phyloP scores from a whole-genome alignment of 2,329 filamentous ascomycete genomes.

The Cytospora piceae region DNA sequence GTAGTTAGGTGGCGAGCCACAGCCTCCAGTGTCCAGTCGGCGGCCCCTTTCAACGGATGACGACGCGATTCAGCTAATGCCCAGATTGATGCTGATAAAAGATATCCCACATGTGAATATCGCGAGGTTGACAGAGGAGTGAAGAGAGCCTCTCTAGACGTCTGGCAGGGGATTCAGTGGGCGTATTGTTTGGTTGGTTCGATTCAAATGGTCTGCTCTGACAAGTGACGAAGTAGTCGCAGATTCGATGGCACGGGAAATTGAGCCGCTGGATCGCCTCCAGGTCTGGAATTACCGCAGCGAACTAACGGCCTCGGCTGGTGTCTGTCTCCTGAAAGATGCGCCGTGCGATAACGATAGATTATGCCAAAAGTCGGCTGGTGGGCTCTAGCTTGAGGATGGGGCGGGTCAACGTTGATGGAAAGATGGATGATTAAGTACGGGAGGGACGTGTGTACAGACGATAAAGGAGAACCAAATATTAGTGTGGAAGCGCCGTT shows the following conservation, averaged over 20 bases:
- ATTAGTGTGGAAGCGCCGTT: neutral
- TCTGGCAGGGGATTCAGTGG: slow-evolving; percentile 15
- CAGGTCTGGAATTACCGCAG: slow-evolving; percentile 31
- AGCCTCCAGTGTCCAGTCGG: slow-evolving; percentile 5
- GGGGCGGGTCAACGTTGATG: neutral
- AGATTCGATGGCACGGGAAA: slow-evolving; percentile 26
- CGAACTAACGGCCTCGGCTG: slow-evolving; percentile 21
- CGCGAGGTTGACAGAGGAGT: slow-evolving; percentile 7
- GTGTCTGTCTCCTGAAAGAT: slow-evolving; percentile 18
- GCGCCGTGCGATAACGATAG: slow-evolving; percentile 12
- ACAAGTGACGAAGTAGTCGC: slow-evolving; percentile 18
- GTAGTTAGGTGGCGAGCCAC: slow-evolving; percentile 19
- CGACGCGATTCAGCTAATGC: slow-evolving; percentile 4
- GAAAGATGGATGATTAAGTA: neutral
- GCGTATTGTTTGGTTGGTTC: slow-evolving; percentile 15
- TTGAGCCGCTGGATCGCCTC: slow-evolving; percentile 28
- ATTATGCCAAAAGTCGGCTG: slow-evolving; percentile 5
- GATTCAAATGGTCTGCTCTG: slow-evolving; percentile 10
- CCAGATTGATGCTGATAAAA: slow-evolving; percentile 5
- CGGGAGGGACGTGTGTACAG: neutral
- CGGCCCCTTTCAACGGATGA: slow-evolving; percentile 11
- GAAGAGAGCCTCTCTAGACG: slow-evolving; percentile 15
- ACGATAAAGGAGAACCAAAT: neutral
- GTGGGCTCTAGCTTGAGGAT: slow-evolving; percentile 6
- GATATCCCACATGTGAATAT: slow-evolving; percentile 20